phyloP scores from a whole-genome alignment of 2,329 filamentous ascomycete species.

The Anthostomella pinea region DNA sequence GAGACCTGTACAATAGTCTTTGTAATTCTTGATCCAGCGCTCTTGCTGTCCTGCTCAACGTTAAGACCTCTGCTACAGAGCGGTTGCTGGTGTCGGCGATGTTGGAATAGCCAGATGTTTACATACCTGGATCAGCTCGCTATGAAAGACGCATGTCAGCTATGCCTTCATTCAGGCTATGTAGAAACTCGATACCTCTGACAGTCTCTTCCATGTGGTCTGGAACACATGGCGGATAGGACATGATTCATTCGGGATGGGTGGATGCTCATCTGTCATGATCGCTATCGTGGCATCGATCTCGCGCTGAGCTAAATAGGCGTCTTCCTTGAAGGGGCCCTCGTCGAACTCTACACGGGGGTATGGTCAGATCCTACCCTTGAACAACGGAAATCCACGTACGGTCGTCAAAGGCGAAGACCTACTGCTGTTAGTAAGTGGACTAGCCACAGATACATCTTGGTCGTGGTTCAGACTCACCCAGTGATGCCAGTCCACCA shows the following conservation, averaged over 20 bases:
- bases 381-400: not conserved
- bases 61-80: not conserved
- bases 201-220: slow-evolving; percentile 23
- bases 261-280: slow-evolving; percentile 22
- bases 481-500: slow-evolving; percentile 31
- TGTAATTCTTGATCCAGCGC: slow-evolving; percentile 10
- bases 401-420: slow-evolving; percentile 19
- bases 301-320: slow-evolving; percentile 20
- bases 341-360: slow-evolving; percentile 32
- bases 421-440: no score
- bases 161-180: not conserved
- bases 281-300: slow-evolving; percentile 21
- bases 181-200: slow-evolving; percentile 10
- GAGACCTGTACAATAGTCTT: slow-evolving; percentile 18
- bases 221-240: slow-evolving; percentile 29
- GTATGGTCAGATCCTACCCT: no score
- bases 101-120: no score
- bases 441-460: no score
- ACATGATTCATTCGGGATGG: slow-evolving; percentile 17
- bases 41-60: slow-evolving; percentile 8
- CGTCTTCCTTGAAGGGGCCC: slow-evolving; percentile 26
- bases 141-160: no score
- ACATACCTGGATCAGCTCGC: no score
- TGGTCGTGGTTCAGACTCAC: no score
- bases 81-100: no score